phyloP scores from a whole-genome alignment of 768 basidiomycete genomes.

The Favolaschia claudopus region DNA sequence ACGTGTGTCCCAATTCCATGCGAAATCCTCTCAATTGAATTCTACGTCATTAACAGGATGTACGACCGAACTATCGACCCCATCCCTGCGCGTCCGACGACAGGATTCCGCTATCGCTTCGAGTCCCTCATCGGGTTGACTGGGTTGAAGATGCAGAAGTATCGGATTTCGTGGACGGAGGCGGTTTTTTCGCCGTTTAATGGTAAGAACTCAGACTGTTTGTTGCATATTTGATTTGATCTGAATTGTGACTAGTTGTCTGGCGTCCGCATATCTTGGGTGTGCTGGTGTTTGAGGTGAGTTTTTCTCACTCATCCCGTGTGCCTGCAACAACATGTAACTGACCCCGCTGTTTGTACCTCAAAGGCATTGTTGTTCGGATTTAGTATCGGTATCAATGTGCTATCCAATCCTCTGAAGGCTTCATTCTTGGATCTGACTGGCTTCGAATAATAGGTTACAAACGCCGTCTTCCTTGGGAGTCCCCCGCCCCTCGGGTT shows the following conservation, averaged over 20 bases:
- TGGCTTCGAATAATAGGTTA: constrained; percentile 48
- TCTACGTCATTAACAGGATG: constrained; percentile 44
- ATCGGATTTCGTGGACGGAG: constrained; percentile 58
- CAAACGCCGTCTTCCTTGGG: constrained; percentile 70
- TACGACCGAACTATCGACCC: constrained; percentile 66
- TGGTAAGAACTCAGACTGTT: neutral
- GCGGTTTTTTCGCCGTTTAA: constrained; percentile 53
- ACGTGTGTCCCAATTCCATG: constrained; percentile 29
- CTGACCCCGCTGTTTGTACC: no score
- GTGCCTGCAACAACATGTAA: no score
- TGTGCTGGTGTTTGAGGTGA: constrained; percentile 56
- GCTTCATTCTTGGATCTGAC: neutral
- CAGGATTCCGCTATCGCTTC: constrained; percentile 56
- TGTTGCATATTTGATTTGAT: neutral
- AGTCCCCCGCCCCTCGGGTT: constrained; percentile 60
- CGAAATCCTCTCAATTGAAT: neutral
- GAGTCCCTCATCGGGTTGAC: constrained; percentile 72
- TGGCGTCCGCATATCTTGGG: constrained; percentile 69
- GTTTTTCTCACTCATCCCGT: neutral
- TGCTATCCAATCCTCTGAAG: constrained; percentile 24
- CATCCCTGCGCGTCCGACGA: constrained; percentile 49
- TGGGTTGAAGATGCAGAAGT: constrained; percentile 62
- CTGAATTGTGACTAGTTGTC: constrained; percentile 42
- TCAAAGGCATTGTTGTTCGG: constrained; percentile 64
- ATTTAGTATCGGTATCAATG: constrained; percentile 71